Percentiles rank a stretch among this genome's conserved stretches.
phyloP scores from a whole-genome alignment of 2,329 filamentous ascomycete species.

The Verticillium tricorpus region DNA sequence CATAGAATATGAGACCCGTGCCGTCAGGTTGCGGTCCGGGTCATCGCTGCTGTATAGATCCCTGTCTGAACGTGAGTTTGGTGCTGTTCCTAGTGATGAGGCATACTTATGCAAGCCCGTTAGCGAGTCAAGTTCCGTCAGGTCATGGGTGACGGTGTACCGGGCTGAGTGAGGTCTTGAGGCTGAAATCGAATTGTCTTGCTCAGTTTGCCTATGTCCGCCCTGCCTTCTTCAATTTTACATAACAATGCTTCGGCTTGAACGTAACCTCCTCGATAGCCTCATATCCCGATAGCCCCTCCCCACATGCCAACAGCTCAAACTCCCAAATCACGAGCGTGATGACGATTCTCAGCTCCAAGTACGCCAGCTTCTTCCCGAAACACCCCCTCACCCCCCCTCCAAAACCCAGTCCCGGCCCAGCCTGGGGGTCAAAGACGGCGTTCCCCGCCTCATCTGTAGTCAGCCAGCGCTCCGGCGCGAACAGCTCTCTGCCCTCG shows the following conservation, averaged over 20 bases:
- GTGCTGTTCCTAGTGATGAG: no score
- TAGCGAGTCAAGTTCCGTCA: no score
- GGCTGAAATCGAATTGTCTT: no score
- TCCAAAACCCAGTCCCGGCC: conserved; percentile 30
- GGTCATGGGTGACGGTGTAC: no score
- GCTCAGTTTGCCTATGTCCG: neutral
- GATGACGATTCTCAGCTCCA: conserved; percentile 29
- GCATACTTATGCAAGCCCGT: no score
- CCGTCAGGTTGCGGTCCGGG: no score
- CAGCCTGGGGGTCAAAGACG: conserved; percentile 26
- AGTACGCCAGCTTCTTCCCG: conserved; percentile 29
- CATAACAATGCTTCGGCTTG: conserved; percentile 11
- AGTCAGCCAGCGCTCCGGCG: conserved; percentile 33
- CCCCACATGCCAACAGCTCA: conserved; percentile 23
- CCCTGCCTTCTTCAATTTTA: conserved; percentile 4
- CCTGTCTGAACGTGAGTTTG: no score
- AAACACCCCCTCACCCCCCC: conserved; percentile 32
- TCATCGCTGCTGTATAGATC: no score
- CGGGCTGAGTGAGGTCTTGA: no score
- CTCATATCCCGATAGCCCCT: conserved; percentile 11
- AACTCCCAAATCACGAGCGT: conserved; percentile 34
- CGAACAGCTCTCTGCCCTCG: conserved; percentile 23
- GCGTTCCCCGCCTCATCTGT: conserved; percentile 4
- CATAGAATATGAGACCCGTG: neutral
- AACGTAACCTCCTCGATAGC: conserved; percentile 10